Evolutionary conservation across 805 yeast species (phyloP), one percentile per base, ranked within the genome.

Genomic region (Suhomyces emberorum): DNA sequence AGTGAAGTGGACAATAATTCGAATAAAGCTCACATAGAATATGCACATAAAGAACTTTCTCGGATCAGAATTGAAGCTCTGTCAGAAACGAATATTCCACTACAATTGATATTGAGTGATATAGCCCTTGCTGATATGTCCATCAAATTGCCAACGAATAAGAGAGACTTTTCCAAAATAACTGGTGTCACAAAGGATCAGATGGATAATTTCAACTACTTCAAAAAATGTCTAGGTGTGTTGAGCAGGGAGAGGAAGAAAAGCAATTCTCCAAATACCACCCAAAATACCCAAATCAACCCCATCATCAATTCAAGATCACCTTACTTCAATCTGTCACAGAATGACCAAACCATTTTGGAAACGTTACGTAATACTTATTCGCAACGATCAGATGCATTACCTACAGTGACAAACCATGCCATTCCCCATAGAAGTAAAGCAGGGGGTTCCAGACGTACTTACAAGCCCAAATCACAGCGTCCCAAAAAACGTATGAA

Each of bases 121-220:
- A 45, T 35, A 2, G 46, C 77, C 0, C 51, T 81, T 39, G 67
- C 69, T 41, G 79, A 76, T 29, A 72, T 81, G 78, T 77, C 85
- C 0, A 44, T 54, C 14, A 63, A 59, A 33, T 60, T 81, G 21
- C 88, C 88, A 1, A 63, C 67, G 2, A 70, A 68, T 11, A 69
- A 69, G 30, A 53, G 49, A 12, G 81, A 69, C 27, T 82, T 65
- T 52, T 55, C 63, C 5, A 53, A 49, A 32, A 47, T 77, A 32
- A 54, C 49, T 1, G 72, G 63, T 4, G 55, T 70, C 14, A 51
- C 56, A 18, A 49, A 55, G 38, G 55, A 57, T 5, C 65, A 57
- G 22, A 34, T 51, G 20, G 51, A 55, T 2, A 50, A 55, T 42
- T 76, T 70, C 46, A 47, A 47, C 27, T 48, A 57, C 39, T 75